Conservation (phyloP, 495 filamentous ascomycete species). For the Talaromyces wortmannii region DNA sequence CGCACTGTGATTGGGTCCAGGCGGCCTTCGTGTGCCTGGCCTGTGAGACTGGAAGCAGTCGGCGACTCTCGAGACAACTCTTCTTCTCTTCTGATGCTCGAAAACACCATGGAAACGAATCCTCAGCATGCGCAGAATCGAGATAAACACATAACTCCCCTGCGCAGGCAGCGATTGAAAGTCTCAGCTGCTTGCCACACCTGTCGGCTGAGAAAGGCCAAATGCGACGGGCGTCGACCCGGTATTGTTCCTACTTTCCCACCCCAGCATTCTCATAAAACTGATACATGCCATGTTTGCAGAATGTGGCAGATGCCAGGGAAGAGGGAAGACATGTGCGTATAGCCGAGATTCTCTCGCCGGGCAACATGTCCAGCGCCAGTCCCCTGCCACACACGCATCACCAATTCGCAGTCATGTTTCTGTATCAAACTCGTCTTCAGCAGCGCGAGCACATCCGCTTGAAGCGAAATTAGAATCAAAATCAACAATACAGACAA, state of each 20-base stretch:
- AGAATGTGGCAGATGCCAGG: slow-evolving; percentile 10
- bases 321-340: slow-evolving; percentile 4
- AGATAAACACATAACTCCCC: not conserved
- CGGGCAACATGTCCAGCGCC: not conserved
- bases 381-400: not conserved
- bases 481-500: not conserved
- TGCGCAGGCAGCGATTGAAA: slow-evolving; percentile 9
- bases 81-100: too few relatives aligned
- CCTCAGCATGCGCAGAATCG: not conserved
- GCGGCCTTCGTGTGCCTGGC: too few relatives aligned
- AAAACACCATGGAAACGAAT: not conserved
- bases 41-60: too few relatives aligned
- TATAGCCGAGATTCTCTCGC: slow-evolving; percentile 3
- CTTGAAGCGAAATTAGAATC: not conserved
- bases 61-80: too few relatives aligned
- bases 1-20: not conserved
- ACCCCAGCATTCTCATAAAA: not conserved
- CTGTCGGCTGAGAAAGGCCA: slow-evolving; percentile 15
- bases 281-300: not conserved
- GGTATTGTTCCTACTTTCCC: slow-evolving; percentile 7
- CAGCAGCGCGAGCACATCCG: not conserved
- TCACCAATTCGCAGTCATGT: not conserved
- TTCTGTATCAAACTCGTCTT: not conserved
- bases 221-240: slow-evolving; percentile 20
- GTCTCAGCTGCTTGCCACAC: slow-evolving; percentile 13